Conservation (phyloP, 2,329 filamentous ascomycete species). For the Cladobotryum mycophilum region DNA sequence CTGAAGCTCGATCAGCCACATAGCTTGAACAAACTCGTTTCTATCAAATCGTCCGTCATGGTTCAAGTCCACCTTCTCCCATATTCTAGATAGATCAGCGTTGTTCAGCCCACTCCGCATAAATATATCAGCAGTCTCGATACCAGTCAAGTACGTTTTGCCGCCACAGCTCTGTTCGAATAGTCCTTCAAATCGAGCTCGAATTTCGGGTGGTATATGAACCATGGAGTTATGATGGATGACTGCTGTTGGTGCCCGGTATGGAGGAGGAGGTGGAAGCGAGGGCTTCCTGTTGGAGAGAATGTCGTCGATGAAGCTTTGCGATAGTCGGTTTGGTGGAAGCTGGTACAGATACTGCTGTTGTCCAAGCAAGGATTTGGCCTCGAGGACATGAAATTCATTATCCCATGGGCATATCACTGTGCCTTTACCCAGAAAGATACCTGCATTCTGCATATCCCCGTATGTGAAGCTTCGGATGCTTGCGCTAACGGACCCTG, state of each 20-base stretch:
- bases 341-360: slow-evolving; percentile 8
- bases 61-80: slow-evolving; percentile 18
- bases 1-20: slow-evolving; percentile 17
- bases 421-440: slow-evolving; percentile 10
- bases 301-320: background rate
- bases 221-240: background rate
- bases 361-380: background rate
- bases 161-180: slow-evolving; percentile 6
- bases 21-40: slow-evolving; percentile 19
- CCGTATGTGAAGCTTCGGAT: slow-evolving; percentile 4
- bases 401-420: slow-evolving; percentile 10
- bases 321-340: background rate
- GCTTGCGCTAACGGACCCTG: background rate
- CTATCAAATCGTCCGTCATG: slow-evolving; percentile 17
- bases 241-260: background rate
- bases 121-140: slow-evolving; percentile 17
- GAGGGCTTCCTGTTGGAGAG: background rate
- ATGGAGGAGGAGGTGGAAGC: background rate
- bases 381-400: slow-evolving; percentile 10
- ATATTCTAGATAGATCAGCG: slow-evolving; percentile 16
- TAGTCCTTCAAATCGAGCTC: slow-evolving; percentile 6
- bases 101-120: slow-evolving; percentile 14
- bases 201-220: background rate
- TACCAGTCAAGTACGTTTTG: slow-evolving; percentile 14
- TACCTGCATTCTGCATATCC: slow-evolving; percentile 1